phyloP scores from a whole-genome alignment of 495 filamentous ascomycete species.

The Neurospora sp. region DNA sequence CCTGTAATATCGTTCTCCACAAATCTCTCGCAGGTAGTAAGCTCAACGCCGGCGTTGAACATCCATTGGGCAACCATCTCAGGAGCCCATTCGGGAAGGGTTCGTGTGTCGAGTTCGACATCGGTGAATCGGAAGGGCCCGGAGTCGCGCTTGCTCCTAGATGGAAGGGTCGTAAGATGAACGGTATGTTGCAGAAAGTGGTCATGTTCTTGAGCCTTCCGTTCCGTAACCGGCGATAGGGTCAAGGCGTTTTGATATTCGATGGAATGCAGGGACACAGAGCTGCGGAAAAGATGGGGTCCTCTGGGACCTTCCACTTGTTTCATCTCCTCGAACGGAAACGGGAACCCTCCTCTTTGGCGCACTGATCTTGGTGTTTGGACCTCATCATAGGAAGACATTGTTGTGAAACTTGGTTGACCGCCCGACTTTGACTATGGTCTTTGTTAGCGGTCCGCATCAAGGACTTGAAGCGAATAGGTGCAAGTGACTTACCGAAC shows the following conservation, averaged over 20 bases:
- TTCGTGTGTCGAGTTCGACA: slow-evolving; percentile 44
- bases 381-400: slow-evolving; percentile 67
- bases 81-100: slow-evolving; percentile 56
- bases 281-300: slow-evolving; percentile 78
- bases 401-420: slow-evolving; percentile 58
- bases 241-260: slow-evolving; percentile 53
- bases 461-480: neutral
- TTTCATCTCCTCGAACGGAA: slow-evolving; percentile 31
- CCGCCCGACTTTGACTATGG: slow-evolving; percentile 31
- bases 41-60: slow-evolving; percentile 59
- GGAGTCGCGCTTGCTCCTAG: slow-evolving; percentile 22
- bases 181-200: slow-evolving; percentile 22
- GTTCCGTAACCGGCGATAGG: slow-evolving; percentile 52
- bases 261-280: slow-evolving; percentile 35
- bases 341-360: slow-evolving; percentile 23
- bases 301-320: slow-evolving; percentile 70
- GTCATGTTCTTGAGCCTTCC: slow-evolving; percentile 26
- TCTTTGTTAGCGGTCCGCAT: slow-evolving; percentile 15
- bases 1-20: slow-evolving; percentile 85
- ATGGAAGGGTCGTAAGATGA: slow-evolving; percentile 22
- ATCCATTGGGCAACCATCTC: slow-evolving; percentile 76
- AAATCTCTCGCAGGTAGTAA: slow-evolving; percentile 68
- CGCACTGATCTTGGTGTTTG: slow-evolving; percentile 53
- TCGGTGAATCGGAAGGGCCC: slow-evolving; percentile 39
- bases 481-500: slow-evolving; percentile 44